These are phyloP conservation scores for Fusarium domesticum DNA, from an alignment of 2,329 filamentous ascomycete genomes.

Conservation along the genomic window DNA sequence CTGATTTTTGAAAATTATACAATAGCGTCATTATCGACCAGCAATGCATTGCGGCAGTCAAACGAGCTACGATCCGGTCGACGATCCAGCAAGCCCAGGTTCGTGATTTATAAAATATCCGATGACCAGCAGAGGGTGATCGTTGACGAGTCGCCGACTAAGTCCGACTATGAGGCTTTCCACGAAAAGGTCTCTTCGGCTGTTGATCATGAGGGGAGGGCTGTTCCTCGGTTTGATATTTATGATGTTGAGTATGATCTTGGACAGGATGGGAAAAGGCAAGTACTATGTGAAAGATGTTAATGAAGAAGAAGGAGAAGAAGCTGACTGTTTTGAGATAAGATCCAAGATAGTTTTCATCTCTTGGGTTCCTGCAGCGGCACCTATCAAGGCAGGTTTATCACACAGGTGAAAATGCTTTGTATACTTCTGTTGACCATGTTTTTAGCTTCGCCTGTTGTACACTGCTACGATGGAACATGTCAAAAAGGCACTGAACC, in stretches of 20 bases:
- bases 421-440: not conserved
- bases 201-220: not conserved
- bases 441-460: conserved; percentile 16
- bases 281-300: not conserved
- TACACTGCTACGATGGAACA: conserved; percentile 23
- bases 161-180: conserved; percentile 2
- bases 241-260: conserved; percentile 7
- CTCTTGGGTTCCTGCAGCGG: not conserved
- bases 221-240: conserved; percentile 1
- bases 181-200: conserved; percentile 1
- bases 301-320: no score
- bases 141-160: conserved; percentile 1
- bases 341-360: not conserved
- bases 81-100: conserved; percentile 1
- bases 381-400: not conserved
- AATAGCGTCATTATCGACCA: conserved; percentile 4
- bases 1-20: not conserved
- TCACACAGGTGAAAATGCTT: no score
- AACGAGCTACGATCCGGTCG: not conserved
- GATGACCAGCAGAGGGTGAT: conserved; percentile 1
- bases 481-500: conserved; percentile 17
- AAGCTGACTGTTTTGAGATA: no score
- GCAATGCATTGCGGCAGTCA: conserved; percentile 3
- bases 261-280: conserved; percentile 4
- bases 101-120: conserved; percentile 8